These are phyloP conservation scores for Rhodotorula toruloides DNA, from an alignment of 768 basidiomycete species.

Conservation along the genomic window DNA sequence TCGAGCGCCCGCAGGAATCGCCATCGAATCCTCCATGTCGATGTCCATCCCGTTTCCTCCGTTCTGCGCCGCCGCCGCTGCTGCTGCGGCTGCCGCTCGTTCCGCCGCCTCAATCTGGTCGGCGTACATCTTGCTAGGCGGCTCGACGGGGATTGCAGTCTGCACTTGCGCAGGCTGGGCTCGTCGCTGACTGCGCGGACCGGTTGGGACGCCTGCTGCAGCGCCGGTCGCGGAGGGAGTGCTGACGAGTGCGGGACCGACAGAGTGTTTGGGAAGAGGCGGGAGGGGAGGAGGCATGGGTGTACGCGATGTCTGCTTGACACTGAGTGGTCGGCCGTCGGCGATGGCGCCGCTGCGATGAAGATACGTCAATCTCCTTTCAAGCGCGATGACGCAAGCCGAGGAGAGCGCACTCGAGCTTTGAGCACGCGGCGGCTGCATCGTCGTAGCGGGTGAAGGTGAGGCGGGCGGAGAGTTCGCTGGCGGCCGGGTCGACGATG, in stretches of 20 bases:
- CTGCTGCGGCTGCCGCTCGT: background rate
- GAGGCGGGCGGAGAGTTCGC: conserved; percentile 21
- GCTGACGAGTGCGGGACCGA: no score
- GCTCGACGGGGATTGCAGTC: no score
- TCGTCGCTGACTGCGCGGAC: background rate
- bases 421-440: conserved; percentile 17
- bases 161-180: background rate
- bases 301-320: conserved; percentile 2
- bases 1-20: no score
- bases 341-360: conserved; percentile 32
- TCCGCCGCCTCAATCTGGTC: conserved; percentile 11
- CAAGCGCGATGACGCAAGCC: background rate
- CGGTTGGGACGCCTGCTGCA: background rate
- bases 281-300: conserved; percentile 6
- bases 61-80: background rate
- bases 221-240: background rate
- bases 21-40: background rate
- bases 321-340: conserved; percentile 29
- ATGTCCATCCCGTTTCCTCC: no score
- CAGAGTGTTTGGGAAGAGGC: background rate
- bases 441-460: conserved; percentile 27
- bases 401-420: conserved; percentile 24
- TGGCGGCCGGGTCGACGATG: conserved; percentile 12
- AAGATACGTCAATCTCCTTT: no score
- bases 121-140: conserved; percentile 22